Conservation (phyloP, 192 early-diverging fungal genomes). For the Coemansia sp. region DNA sequence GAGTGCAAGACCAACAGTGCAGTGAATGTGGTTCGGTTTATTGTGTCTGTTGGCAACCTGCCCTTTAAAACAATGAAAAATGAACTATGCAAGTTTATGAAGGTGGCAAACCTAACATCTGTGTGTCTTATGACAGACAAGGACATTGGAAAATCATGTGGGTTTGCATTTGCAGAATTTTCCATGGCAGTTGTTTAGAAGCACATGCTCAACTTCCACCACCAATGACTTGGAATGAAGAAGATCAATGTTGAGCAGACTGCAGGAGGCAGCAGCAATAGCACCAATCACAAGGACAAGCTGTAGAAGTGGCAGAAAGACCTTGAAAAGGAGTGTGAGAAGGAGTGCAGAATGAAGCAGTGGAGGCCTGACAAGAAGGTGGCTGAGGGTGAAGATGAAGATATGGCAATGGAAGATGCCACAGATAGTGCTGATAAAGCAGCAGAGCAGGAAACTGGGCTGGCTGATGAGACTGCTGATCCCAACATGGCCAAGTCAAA, state of each 20-base stretch:
- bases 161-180: slow-evolving; percentile 74
- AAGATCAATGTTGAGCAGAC: slow-evolving; percentile 74
- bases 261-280: slow-evolving; percentile 70
- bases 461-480: neutral
- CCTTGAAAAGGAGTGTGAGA: slow-evolving; percentile 41
- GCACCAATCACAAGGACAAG: slow-evolving; percentile 34
- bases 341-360: slow-evolving; percentile 17
- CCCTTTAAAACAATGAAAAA: slow-evolving; percentile 64
- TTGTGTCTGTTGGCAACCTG: slow-evolving; percentile 65
- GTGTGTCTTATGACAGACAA: slow-evolving; percentile 69
- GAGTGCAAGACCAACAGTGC: slow-evolving; percentile 22
- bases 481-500: slow-evolving; percentile 11
- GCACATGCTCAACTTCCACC: slow-evolving; percentile 65
- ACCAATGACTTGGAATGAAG: slow-evolving; percentile 58
- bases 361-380: slow-evolving; percentile 6
- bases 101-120: slow-evolving; percentile 57
- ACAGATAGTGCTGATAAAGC: neutral
- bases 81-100: slow-evolving; percentile 59
- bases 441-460: neutral
- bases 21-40: slow-evolving; percentile 42
- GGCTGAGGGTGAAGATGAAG: neutral
- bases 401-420: neutral
- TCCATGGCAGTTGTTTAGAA: slow-evolving; percentile 53
- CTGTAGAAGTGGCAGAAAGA: slow-evolving; percentile 30
- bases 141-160: slow-evolving; percentile 64